phyloP scores from a whole-genome alignment of 495 filamentous ascomycete genomes.

The Aspergillus steynii region DNA sequence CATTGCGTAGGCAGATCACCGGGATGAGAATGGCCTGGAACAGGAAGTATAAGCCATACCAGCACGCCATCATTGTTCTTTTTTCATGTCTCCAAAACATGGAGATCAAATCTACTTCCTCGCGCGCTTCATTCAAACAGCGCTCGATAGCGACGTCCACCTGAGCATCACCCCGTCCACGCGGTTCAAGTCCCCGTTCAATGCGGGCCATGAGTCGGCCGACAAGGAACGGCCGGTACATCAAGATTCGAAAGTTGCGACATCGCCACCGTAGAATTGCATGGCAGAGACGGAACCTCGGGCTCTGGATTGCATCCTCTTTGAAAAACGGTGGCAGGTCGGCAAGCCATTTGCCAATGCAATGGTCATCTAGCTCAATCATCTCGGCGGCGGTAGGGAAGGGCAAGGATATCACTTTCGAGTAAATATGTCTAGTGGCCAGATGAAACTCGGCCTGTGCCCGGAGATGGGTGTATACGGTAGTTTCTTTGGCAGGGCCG shows the following conservation, averaged over 20 bases:
- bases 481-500: conserved; percentile 13
- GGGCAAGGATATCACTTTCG: conserved; percentile 21
- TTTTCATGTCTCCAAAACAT: conserved; percentile 15
- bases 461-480: conserved; percentile 20
- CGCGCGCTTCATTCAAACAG: conserved; percentile 17
- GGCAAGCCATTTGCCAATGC: conserved; percentile 18
- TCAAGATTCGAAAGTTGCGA: conserved; percentile 24
- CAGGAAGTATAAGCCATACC: conserved; percentile 25
- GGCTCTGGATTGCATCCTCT: conserved; percentile 12
- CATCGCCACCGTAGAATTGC: conserved; percentile 23
- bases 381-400: conserved; percentile 19
- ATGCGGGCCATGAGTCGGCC: conserved; percentile 15
- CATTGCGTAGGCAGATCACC: conserved; percentile 24
- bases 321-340: conserved; percentile 14
- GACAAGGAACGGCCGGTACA: conserved; percentile 23
- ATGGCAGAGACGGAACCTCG: conserved; percentile 19
- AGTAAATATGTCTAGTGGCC: conserved; percentile 19
- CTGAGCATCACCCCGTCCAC: neutral
- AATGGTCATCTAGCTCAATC: conserved; percentile 18
- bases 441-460: conserved; percentile 20
- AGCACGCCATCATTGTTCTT: conserved; percentile 22
- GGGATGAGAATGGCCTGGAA: conserved; percentile 24
- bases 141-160: conserved; percentile 16
- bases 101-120: conserved; percentile 20
- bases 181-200: neutral